Conservation (phyloP, 306 rosid genomes). For the Gillenia trifoliata region DNA sequence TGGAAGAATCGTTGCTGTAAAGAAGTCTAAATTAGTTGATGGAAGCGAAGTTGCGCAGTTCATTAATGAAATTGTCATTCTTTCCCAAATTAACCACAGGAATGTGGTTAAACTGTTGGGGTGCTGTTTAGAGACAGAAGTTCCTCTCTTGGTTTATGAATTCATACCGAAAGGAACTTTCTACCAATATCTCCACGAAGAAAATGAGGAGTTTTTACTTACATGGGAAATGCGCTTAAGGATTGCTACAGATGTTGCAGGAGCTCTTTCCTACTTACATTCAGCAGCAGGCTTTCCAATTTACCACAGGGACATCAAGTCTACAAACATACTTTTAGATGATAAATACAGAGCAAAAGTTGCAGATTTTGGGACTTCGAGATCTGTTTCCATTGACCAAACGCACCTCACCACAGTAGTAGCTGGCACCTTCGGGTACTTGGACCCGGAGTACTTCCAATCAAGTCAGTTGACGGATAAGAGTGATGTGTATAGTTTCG, state of each 20-base stretch:
- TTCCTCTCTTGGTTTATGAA: constrained; percentile 15
- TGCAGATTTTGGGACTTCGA: constrained; percentile 28
- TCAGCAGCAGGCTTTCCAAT: constrained; percentile 15
- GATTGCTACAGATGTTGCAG: not conserved
- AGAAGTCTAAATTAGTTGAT: constrained; percentile 11
- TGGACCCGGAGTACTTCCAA: constrained; percentile 25
- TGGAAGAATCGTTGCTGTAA: constrained; percentile 19
- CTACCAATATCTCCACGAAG: constrained; percentile 1
- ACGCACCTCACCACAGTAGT: constrained; percentile 22
- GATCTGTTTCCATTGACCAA: constrained; percentile 17
- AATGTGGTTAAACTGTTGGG: constrained; percentile 10
- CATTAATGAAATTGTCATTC: constrained; percentile 16
- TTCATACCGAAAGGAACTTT: constrained; percentile 8
- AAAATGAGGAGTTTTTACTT: not conserved
- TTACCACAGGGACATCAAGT: constrained; percentile 24
- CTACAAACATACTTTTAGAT: constrained; percentile 21
- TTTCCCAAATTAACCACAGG: constrained; percentile 12
- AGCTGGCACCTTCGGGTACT: constrained; percentile 25
- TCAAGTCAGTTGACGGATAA: constrained; percentile 21
- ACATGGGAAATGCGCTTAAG: constrained; percentile 2
- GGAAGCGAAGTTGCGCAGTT: not conserved
- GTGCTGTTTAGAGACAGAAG: constrained; percentile 14
- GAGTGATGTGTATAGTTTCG: constrained; percentile 27
- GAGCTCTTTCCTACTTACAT: constrained; percentile 17
- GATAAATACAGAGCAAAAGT: constrained; percentile 22